Conservation (phyloP, 2,329 filamentous ascomycete species). For the Dactylellina parvicollis region DNA sequence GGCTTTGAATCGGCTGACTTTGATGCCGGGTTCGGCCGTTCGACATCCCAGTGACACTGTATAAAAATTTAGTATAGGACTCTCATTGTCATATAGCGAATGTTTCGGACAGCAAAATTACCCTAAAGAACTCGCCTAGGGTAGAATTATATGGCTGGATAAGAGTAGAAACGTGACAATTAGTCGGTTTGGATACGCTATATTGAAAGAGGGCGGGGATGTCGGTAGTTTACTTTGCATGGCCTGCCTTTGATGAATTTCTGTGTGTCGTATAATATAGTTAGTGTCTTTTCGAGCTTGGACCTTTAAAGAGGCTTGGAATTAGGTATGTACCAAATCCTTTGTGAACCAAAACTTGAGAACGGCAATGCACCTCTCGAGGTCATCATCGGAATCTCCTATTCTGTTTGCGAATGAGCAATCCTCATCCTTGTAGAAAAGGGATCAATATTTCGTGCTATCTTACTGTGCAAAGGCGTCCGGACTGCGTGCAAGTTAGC, state of each 20-base stretch:
- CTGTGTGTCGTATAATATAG: constrained; percentile 61
- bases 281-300: neutral
- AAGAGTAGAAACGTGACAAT: neutral
- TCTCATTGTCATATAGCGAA: neutral
- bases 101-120: constrained; percentile 63
- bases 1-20: constrained; percentile 61
- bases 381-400: constrained; percentile 87
- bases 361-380: constrained; percentile 94
- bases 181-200: neutral
- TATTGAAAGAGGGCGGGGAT: neutral
- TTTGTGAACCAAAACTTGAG: constrained; percentile 99
- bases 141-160: constrained; percentile 87
- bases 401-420: constrained; percentile 65
- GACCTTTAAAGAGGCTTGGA: constrained; percentile 6
- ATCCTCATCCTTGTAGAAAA: neutral
- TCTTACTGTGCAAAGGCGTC: constrained; percentile 51
- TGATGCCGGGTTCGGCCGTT: constrained; percentile 74
- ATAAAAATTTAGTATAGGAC: constrained; percentile 52
- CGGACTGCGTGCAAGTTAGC: constrained; percentile 12
- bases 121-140: constrained; percentile 94
- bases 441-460: neutral
- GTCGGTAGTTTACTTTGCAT: constrained; percentile 71
- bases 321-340: constrained; percentile 79
- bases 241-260: constrained; percentile 99
- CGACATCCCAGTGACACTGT: constrained; percentile 95